Conservation (phyloP, 768 basidiomycete genomes). For the Flagelloscypha sp. region DNA sequence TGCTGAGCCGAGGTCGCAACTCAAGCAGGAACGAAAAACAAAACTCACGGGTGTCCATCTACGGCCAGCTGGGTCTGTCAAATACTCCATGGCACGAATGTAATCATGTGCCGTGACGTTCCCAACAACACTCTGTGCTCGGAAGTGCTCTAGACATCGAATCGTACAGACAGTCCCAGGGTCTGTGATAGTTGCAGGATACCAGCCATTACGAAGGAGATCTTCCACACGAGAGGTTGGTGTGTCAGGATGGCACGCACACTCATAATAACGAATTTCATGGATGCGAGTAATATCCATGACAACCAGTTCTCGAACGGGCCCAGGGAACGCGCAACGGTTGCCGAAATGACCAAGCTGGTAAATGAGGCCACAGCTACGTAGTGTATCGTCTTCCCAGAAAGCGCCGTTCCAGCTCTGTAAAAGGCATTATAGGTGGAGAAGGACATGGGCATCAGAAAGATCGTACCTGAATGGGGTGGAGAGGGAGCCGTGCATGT, state of each 20-base stretch:
- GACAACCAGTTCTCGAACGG: too few relatives aligned
- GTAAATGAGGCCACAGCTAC: constrained; percentile 17
- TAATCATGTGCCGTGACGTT: constrained; percentile 11
- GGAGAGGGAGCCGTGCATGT: too few relatives aligned
- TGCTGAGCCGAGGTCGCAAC: too few relatives aligned
- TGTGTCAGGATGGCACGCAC: too few relatives aligned
- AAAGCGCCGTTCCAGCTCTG: constrained; percentile 12
- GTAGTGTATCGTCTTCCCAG: constrained; percentile 13
- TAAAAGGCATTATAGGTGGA: too few relatives aligned
- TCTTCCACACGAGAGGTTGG: too few relatives aligned
- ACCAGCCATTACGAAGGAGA: constrained; percentile 9
- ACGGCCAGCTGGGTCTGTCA: background rate
- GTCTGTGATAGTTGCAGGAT: constrained; percentile 9
- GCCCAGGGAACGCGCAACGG: too few relatives aligned
- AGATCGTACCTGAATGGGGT: too few relatives aligned
- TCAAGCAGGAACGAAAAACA: too few relatives aligned
- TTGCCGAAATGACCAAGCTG: constrained; percentile 26
- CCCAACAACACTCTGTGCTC: constrained; percentile 6
- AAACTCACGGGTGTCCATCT: constrained; percentile 5
- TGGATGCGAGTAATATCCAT: too few relatives aligned
- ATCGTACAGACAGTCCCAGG: constrained; percentile 10
- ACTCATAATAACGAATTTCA: too few relatives aligned
- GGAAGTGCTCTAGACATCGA: constrained; percentile 7
- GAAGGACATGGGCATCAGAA: too few relatives aligned
- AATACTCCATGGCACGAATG: constrained; percentile 4